Evolutionary conservation across 2,329 filamentous ascomycete species (phyloP).

Genomic region (Endoconidiophora laricicola): DNA sequence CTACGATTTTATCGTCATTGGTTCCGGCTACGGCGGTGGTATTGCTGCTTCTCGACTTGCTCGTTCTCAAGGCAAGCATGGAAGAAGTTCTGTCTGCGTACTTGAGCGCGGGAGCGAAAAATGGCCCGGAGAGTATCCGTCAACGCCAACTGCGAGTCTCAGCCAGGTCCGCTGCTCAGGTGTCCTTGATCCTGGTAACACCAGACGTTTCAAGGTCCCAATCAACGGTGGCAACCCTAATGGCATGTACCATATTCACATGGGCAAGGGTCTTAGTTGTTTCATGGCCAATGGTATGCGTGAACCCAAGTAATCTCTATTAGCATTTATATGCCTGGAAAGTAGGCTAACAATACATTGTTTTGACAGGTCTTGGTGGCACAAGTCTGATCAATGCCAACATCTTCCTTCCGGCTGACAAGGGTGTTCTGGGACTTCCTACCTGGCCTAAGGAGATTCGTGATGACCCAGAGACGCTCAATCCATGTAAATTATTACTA

Average conservation of each 20-base stretch:
- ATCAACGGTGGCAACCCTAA: constrained; percentile 36
- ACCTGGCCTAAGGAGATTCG: constrained; percentile 44
- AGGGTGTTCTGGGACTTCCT: constrained; percentile 33
- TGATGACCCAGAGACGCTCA: constrained; percentile 24
- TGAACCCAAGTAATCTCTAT: no score
- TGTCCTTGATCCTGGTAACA: constrained; percentile 27
- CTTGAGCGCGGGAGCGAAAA: constrained; percentile 47
- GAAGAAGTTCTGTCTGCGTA: constrained; percentile 40
- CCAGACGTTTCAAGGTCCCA: constrained; percentile 22
- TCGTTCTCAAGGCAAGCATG: constrained; percentile 22
- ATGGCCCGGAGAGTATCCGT: constrained; percentile 51
- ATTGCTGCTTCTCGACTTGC: constrained; percentile 50
- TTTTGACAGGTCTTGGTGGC: constrained; percentile 37
- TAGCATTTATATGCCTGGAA: background rate
- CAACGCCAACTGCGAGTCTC: constrained; percentile 27
- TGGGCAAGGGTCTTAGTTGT: constrained; percentile 47
- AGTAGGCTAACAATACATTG: background rate
- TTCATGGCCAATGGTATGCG: constrained; percentile 38
- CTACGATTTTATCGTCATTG: constrained; percentile 52
- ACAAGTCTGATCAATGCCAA: constrained; percentile 52
- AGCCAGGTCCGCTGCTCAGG: constrained; percentile 41
- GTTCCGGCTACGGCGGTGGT: constrained; percentile 51
- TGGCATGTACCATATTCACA: constrained; percentile 45
- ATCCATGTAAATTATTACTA: constrained; percentile 28
- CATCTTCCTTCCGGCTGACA: constrained; percentile 44